Base-by-base conservation (phyloP, 495 filamentous ascomycete genomes). In the Penicillium goetzii region DNA sequence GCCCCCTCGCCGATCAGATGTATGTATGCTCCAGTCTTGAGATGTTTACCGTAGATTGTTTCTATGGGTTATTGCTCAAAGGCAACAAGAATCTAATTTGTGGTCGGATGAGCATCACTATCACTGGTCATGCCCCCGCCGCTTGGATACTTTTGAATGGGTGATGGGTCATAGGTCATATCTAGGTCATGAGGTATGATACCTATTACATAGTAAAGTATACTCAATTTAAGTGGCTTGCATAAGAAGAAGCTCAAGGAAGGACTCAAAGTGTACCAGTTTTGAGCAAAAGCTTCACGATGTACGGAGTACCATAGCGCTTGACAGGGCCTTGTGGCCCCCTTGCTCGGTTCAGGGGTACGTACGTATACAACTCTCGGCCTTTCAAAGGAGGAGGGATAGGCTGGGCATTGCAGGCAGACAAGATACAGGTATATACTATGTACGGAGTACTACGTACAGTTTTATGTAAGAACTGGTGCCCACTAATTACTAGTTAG, bases 261-360 rank as follows among this genome's bases (percentile, higher is more conserved):
- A 12, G 41, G 19, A 47, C 41, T 8, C 10, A 47, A 23, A 6
- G 6, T 47, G 19, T 47, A 47, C 41, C 8, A 40, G 28, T 32
- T 32, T 7, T 32, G 30, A 32, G 30, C 30, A 3, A 7, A 8
- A 32, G 30, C 5, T 32, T 32, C 9, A 32, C 6, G 9, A 32
- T 32, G 30, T 7, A 30, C 28, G 28, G 28, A 15, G 36, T 21
- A 21, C 19, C 6, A 5, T 8, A 3, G 6, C 41, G n/a, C 12
- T 30, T 25, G 23, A 30, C 4, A 51, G 23, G 17, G 12, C 47
- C 17, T 51, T 2, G 14, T 30, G 11, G 2, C 21, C 33, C 56
- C 57, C 57, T 51, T 59, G 45, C 32, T 59, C 58, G 43, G 34
- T 40, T 59, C 58, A 59, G 58, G 58, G 57, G 58, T 17, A 51